phyloP scores from a whole-genome alignment of 2,329 filamentous ascomycete genomes.

The Fusarium sp. region DNA sequence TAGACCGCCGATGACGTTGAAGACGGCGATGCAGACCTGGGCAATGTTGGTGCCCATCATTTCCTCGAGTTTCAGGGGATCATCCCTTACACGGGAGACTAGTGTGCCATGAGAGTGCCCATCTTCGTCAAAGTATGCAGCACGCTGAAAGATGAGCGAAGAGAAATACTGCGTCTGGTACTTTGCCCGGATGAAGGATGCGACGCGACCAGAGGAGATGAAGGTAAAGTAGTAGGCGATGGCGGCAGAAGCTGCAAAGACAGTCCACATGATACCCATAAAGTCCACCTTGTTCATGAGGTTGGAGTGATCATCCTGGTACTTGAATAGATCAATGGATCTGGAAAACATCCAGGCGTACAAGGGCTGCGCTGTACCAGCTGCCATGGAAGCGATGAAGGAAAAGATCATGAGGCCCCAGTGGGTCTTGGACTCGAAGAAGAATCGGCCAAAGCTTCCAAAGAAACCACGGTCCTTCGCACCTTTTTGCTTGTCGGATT shows the following conservation, averaged over 20 bases:
- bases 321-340: background rate
- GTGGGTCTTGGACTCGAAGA: conserved; percentile 66
- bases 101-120: conserved; percentile 71
- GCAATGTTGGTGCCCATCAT: conserved; percentile 73
- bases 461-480: conserved; percentile 56
- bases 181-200: conserved; percentile 62
- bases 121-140: conserved; percentile 70
- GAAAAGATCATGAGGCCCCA: conserved; percentile 64
- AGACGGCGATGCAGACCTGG: conserved; percentile 71
- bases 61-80: conserved; percentile 71
- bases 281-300: background rate
- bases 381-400: conserved; percentile 57
- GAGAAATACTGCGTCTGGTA: conserved; percentile 72
- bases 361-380: conserved; percentile 48
- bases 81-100: conserved; percentile 65
- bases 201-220: conserved; percentile 57
- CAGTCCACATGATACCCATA: background rate
- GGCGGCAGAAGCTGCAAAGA: conserved; percentile 50
- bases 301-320: background rate
- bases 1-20: conserved; percentile 74
- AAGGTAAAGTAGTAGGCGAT: conserved; percentile 61
- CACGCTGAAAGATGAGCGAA: conserved; percentile 69
- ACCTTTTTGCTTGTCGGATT: conserved; percentile 35
- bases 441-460: conserved; percentile 66
- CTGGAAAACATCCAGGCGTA: conserved; percentile 68